These are phyloP conservation scores for Zanthoxylum bungeanum DNA, from an alignment of 345 rosid species.

Conservation along the genomic window DNA sequence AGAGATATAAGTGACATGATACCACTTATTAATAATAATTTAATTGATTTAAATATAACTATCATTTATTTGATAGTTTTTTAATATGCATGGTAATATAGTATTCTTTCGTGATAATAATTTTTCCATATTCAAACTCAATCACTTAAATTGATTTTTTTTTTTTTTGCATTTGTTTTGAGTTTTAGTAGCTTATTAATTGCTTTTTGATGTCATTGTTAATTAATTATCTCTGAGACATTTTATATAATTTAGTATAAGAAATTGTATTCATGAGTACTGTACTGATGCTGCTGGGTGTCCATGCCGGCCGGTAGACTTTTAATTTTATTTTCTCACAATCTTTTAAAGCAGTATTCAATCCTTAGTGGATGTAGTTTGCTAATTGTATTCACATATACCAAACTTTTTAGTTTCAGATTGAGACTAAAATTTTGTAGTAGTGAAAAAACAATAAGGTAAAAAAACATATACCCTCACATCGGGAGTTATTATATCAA, in stretches of 20 bases:
- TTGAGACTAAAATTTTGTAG: background rate
- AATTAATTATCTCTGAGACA: background rate
- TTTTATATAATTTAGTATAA: background rate
- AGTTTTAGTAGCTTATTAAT: background rate
- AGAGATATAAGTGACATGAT: too few species aligned
- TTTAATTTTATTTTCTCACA: background rate
- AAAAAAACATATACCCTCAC: too few species aligned
- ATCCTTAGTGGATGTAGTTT: background rate
- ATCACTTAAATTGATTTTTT: too few species aligned
- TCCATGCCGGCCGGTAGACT: background rate
- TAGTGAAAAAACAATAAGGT: too few species aligned
- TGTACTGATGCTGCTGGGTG: background rate
- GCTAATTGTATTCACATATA: background rate
- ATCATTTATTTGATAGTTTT: too few species aligned
- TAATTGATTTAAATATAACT: too few species aligned
- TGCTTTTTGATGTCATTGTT: background rate
- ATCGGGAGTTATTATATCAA: too few species aligned
- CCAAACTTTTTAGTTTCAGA: background rate
- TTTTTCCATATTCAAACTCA: too few species aligned
- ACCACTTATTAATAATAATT: too few species aligned
- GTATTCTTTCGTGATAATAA: too few species aligned
- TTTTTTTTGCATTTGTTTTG: background rate
- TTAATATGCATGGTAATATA: too few species aligned
- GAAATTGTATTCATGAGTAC: background rate
- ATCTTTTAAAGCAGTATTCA: slow-evolving; percentile 2